Conservation (phyloP, 768 basidiomycete genomes). For the Suillus ampliporus region DNA sequence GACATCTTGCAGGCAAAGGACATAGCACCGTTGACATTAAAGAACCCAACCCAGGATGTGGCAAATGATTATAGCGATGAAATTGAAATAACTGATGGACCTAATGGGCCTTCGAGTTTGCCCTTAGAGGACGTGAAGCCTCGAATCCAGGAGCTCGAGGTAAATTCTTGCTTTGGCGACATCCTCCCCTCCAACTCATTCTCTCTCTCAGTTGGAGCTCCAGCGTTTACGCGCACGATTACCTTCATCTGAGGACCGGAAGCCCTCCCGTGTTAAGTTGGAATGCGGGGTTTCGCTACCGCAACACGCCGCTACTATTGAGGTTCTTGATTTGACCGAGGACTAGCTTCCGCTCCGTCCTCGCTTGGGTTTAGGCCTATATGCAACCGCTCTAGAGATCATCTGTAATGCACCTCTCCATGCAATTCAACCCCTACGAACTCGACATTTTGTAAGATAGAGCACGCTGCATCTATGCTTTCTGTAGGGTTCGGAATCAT, state of each 20-base stretch:
- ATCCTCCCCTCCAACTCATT: not conserved
- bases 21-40: constrained; percentile 16
- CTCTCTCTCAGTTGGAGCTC: no score
- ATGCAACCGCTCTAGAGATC: not conserved
- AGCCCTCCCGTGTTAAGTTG: no score
- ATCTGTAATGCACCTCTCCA: not conserved
- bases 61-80: not conserved
- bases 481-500: not conserved
- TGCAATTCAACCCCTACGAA: not conserved
- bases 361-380: not conserved
- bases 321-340: no score
- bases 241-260: no score
- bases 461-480: not conserved
- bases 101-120: not conserved
- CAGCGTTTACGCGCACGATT: no score
- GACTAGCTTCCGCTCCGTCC: no score
- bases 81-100: not conserved
- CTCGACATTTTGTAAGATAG: not conserved
- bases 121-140: not conserved
- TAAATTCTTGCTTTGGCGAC: not conserved
- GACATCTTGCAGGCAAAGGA: constrained; percentile 26
- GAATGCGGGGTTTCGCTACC: no score
- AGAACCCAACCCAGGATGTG: constrained; percentile 9
- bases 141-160: not conserved
- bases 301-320: no score